These are phyloP conservation scores for Dictyostelium purpureum DNA, from an alignment of 78 protist genomes.

Conservation along the genomic window DNA sequence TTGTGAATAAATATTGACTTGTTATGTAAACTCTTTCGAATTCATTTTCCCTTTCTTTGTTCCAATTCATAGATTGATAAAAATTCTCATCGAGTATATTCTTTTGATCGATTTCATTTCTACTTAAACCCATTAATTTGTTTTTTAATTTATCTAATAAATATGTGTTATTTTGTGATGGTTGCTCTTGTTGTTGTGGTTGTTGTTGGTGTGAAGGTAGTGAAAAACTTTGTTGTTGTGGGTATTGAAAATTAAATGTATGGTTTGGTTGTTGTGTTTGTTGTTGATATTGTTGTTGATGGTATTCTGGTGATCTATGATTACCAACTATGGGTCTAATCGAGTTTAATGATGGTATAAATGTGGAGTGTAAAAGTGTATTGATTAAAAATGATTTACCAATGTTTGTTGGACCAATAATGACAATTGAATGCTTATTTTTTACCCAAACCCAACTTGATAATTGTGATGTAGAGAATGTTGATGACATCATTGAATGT, in stretches of 20 bases:
- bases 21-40: constrained; percentile 47
- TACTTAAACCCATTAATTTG: background rate
- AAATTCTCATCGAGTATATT: constrained; percentile 6
- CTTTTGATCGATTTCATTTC: constrained; percentile 2
- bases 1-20: constrained; percentile 24
- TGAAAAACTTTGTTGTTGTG: background rate
- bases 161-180: background rate
- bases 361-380: constrained; percentile 37
- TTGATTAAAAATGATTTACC: constrained; percentile 63
- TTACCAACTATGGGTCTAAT: constrained; percentile 40
- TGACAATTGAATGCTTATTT: constrained; percentile 43
- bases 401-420: constrained; percentile 52
- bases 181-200: background rate
- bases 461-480: background rate
- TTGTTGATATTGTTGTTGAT: background rate
- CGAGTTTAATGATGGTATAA: constrained; percentile 11
- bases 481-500: background rate
- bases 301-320: background rate
- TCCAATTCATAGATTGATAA: constrained; percentile 26
- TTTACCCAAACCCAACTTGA: constrained; percentile 72
- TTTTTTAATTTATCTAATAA: constrained; percentile 27
- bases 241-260: background rate
- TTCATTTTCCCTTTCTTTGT: constrained; percentile 43
- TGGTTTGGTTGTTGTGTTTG: background rate
- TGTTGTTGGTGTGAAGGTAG: background rate